These are phyloP conservation scores for Gymnopus androsaceus DNA, from an alignment of 1,284 basidiomycete genomes.

Conservation along the genomic window DNA sequence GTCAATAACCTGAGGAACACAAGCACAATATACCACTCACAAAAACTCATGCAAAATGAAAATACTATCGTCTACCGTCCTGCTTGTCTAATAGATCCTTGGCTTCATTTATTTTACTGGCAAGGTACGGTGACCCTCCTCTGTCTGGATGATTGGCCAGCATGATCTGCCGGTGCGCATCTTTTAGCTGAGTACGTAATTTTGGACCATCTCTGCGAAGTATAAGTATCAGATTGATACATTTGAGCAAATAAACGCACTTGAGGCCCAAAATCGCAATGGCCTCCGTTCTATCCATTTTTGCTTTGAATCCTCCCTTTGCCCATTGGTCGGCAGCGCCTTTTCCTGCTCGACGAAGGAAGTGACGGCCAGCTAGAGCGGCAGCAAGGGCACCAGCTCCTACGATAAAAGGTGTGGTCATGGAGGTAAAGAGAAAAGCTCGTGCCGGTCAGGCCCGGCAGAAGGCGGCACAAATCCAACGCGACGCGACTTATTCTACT, in stretches of 20 bases:
- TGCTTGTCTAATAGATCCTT: conserved; percentile 78
- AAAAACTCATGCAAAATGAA: background rate
- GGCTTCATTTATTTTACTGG: conserved; percentile 97
- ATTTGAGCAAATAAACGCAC: conserved; percentile 53
- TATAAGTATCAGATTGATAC: too few relatives aligned
- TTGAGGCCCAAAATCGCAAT: conserved; percentile 88
- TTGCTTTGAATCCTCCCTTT: conserved; percentile 92
- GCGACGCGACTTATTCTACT: too few relatives aligned
- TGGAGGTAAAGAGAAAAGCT: conserved; percentile 27
- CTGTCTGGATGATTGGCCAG: conserved; percentile 95
- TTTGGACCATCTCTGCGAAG: conserved; percentile 69
- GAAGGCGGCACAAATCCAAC: too few relatives aligned
- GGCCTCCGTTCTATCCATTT: conserved; percentile 96
- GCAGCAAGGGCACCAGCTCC: conserved; percentile 82
- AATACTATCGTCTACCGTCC: conserved; percentile 3
- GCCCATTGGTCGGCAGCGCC: conserved; percentile 82
- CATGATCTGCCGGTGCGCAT: conserved; percentile 92
- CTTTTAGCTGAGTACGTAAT: conserved; percentile 77
- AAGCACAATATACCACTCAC: background rate
- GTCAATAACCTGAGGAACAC: too few relatives aligned
- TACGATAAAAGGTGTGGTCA: conserved; percentile 77
- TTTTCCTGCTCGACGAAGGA: conserved; percentile 59
- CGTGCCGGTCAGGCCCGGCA: too few relatives aligned
- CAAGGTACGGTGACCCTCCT: conserved; percentile 93
- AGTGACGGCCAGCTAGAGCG: conserved; percentile 73